phyloP scores from a whole-genome alignment of 192 early-diverging fungal genomes.

The Gigaspora rosea region DNA sequence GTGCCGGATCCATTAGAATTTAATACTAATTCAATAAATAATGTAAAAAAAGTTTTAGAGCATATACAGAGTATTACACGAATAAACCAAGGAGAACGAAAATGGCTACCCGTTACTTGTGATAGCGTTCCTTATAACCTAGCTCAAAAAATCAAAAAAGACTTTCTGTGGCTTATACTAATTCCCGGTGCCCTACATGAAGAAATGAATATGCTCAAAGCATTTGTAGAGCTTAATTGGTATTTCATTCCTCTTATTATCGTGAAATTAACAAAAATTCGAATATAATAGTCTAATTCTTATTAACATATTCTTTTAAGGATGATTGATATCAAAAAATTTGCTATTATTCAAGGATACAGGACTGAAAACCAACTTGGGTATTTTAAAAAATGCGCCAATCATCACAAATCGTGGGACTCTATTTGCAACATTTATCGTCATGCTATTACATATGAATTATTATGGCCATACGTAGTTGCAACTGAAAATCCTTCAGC shows the following conservation, averaged over 20 bases:
- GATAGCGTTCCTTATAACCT: conserved; percentile 16
- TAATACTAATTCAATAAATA: conserved; percentile 7
- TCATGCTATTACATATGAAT: not conserved
- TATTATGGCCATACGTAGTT: conserved; percentile 1
- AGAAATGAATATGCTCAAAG: too few species aligned
- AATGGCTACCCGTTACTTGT: not conserved
- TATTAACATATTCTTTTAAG: not conserved
- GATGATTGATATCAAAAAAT: conserved; percentile 2
- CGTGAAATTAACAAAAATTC: too few species aligned
- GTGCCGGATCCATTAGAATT: conserved; percentile 2
- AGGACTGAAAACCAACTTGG: not conserved
- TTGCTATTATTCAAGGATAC: conserved; percentile 4
- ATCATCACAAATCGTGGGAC: conserved; percentile 16
- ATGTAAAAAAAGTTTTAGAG: conserved; percentile 1
- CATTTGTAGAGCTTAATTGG: too few species aligned
- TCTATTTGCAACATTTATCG: conserved; percentile 19
- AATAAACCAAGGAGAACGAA: not conserved
- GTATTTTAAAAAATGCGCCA: conserved; percentile 2
- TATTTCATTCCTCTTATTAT: too few species aligned
- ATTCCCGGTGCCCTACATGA: conserved; percentile 3
- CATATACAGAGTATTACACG: conserved; percentile 6
- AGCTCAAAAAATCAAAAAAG: not conserved
- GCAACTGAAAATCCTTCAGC: not conserved
- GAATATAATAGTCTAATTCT: too few species aligned
- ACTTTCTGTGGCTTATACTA: not conserved